Evolutionary conservation across 345 rosid species (phyloP).

Genomic region (Pugionium cornutum): DNA sequence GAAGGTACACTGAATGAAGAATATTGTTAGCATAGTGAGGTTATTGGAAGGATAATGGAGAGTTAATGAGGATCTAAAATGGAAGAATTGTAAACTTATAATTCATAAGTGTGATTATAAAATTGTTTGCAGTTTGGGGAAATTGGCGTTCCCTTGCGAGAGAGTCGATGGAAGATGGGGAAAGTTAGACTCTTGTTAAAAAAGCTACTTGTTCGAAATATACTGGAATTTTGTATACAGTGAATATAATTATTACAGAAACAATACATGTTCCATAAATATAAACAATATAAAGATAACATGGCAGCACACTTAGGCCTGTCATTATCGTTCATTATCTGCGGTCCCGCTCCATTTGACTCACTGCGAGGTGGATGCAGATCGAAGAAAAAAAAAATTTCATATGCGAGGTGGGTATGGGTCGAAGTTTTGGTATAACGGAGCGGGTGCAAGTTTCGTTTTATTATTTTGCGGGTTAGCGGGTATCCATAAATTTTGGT

Average conservation of each 20-base stretch:
- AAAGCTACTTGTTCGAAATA: slow-evolving; percentile 5
- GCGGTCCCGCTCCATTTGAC: too few relatives aligned
- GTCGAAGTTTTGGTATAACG: too few relatives aligned
- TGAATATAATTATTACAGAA: slow-evolving; percentile 5
- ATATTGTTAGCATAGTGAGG: neutral
- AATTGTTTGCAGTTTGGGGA: slow-evolving; percentile 60
- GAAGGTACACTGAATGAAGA: slow-evolving; percentile 55
- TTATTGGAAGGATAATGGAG: too few relatives aligned
- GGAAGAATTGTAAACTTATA: slow-evolving; percentile 11
- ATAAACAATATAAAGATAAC: too few relatives aligned
- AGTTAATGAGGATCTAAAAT: neutral
- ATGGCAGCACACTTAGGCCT: too few relatives aligned
- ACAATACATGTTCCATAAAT: neutral
- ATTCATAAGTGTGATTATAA: neutral
- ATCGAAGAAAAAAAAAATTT: too few relatives aligned
- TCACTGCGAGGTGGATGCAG: too few relatives aligned
- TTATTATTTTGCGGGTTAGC: too few relatives aligned
- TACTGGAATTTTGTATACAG: neutral
- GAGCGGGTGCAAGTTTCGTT: too few relatives aligned
- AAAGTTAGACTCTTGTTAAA: slow-evolving; percentile 58
- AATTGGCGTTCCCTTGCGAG: slow-evolving; percentile 68
- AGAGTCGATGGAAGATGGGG: slow-evolving; percentile 99
- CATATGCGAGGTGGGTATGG: too few relatives aligned
- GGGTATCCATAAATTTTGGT: too few relatives aligned
- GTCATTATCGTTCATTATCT: too few relatives aligned